phyloP scores from a whole-genome alignment of 2,329 filamentous ascomycete genomes.

The Pezicula neosporulosa region DNA sequence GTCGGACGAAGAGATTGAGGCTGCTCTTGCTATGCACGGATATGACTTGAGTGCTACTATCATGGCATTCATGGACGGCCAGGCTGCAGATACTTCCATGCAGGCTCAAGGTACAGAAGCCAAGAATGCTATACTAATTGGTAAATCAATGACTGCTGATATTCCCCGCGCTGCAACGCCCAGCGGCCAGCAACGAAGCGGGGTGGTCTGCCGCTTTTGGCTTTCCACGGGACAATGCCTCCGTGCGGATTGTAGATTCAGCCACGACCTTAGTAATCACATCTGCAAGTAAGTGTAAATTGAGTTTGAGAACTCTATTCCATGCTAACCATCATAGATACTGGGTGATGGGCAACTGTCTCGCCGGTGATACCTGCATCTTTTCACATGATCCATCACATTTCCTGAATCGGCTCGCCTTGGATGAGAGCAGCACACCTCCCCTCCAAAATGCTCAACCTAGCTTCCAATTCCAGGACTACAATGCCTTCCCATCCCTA shows the following conservation, averaged over 20 bases:
- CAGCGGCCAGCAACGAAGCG: constrained; percentile 71
- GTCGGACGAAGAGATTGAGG: constrained; percentile 91
- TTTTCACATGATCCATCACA: constrained; percentile 95
- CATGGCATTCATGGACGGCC: constrained; percentile 78
- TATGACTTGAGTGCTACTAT: constrained; percentile 95
- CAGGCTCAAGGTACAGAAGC: constrained; percentile 47
- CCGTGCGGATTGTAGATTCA: constrained; percentile 93
- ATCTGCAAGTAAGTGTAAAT: constrained; percentile 81
- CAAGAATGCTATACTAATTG: constrained; percentile 72
- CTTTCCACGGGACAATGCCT: constrained; percentile 93
- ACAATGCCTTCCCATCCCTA: constrained; percentile 76
- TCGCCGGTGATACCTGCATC: constrained; percentile 89
- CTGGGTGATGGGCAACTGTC: constrained; percentile 92
- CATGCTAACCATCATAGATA: constrained; percentile 54
- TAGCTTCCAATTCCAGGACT: constrained; percentile 77
- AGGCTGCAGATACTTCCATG: constrained; percentile 46
- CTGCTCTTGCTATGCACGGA: constrained; percentile 81
- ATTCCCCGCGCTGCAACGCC: constrained; percentile 73
- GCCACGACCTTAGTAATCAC: constrained; percentile 91
- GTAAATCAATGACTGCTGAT: constrained; percentile 81
- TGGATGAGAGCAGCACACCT: constrained; percentile 66
- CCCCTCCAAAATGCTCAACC: constrained; percentile 60
- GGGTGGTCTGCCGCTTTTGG: constrained; percentile 96
- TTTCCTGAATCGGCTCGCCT: constrained; percentile 74
- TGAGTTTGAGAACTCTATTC: constrained; percentile 3